A percentile compares a stretch with the other conserved stretches of the same genome.
Conservation (phyloP, 257 asterid species). For the Ocimum tenuiflorum region DNA sequence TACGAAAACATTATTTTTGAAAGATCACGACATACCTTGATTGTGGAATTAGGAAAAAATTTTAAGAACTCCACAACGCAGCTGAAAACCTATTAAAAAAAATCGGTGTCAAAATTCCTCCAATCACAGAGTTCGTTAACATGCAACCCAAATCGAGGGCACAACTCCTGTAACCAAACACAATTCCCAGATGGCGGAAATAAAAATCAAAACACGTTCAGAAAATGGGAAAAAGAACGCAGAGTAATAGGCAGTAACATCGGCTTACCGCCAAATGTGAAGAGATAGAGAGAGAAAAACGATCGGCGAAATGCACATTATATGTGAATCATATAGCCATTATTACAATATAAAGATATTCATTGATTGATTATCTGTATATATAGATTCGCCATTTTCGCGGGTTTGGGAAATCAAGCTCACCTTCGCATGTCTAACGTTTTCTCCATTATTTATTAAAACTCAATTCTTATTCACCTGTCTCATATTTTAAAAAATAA, state of each 20-base stretch:
- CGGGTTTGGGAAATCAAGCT: no score
- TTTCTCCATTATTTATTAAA: no score
- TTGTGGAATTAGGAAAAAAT: slow-evolving; percentile 2
- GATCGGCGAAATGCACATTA: no score
- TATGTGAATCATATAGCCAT: no score
- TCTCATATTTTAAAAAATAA: no score
- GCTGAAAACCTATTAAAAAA: slow-evolving; percentile 22
- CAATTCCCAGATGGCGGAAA: not conserved
- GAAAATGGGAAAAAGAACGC: not conserved
- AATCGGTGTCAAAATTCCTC: no score
- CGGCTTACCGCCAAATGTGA: slow-evolving; percentile 52
- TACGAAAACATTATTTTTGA: not conserved
- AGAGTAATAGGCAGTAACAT: slow-evolving; percentile 30
- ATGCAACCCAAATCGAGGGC: slow-evolving; percentile 20
- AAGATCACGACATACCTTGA: slow-evolving; percentile 21
- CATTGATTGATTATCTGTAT: no score
- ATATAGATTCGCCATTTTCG: no score
- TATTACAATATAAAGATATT: no score
- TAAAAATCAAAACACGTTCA: not conserved
- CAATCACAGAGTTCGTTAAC: slow-evolving; percentile 18
- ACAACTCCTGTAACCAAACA: no score
- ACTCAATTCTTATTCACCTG: no score
- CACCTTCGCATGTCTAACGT: no score
- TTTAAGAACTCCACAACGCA: slow-evolving; percentile 11
- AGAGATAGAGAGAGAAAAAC: slow-evolving; percentile 24